phyloP scores from a whole-genome alignment of 257 asterid genomes.

The Linderniella brevidens region DNA sequence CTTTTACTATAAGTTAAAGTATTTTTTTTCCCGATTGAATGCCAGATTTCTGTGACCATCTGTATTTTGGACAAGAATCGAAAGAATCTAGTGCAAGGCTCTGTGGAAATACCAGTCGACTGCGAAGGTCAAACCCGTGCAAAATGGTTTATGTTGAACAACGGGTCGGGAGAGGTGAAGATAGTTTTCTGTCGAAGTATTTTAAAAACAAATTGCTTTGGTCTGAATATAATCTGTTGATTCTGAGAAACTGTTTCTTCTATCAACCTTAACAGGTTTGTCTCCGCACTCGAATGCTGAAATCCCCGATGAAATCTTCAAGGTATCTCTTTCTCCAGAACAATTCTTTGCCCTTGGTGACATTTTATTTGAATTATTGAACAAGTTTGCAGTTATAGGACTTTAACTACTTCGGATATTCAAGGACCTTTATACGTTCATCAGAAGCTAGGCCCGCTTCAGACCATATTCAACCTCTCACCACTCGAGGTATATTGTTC shows the following conservation, averaged over 20 bases:
- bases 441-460: conserved; percentile 85
- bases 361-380: not conserved
- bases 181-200: conserved; percentile 1
- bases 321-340: conserved; percentile 23
- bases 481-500: conserved; percentile 60
- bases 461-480: conserved; percentile 62
- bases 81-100: conserved; percentile 86
- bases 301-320: conserved; percentile 30
- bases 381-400: conserved; percentile 26
- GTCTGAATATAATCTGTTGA: conserved; percentile 2
- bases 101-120: conserved; percentile 48
- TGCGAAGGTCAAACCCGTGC: conserved; percentile 72
- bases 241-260: conserved; percentile 8
- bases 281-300: conserved; percentile 55
- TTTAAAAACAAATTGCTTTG: not conserved
- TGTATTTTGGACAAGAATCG: conserved; percentile 85
- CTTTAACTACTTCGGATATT: conserved; percentile 28
- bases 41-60: conserved; percentile 70
- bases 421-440: conserved; percentile 49
- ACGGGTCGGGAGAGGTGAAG: conserved; percentile 78
- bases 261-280: conserved; percentile 48
- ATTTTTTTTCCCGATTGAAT: conserved; percentile 9
- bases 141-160: conserved; percentile 61
- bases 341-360: not conserved
- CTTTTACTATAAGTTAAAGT: too few species aligned